Conservation (phyloP, 2,329 filamentous ascomycete genomes). For the Aspergillus proliferans region DNA sequence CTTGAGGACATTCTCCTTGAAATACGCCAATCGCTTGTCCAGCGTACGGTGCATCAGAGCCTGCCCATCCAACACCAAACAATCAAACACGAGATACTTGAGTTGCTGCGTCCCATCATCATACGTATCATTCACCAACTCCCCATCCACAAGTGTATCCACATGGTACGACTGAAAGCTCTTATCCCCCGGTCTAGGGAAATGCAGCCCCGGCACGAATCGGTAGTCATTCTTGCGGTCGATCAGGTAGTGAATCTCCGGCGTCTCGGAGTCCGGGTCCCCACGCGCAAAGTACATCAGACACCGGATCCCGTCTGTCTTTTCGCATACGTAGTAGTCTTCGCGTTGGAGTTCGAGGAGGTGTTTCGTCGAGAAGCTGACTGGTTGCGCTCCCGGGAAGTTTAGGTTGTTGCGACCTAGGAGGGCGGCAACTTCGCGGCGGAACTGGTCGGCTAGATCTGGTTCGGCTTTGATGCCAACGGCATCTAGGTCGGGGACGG, state of each 20-base stretch:
- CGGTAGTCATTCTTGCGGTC: slow-evolving; percentile 98
- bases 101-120: slow-evolving; percentile 62
- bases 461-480: slow-evolving; percentile 58
- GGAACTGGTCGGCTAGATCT: slow-evolving; percentile 57
- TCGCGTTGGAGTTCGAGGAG: slow-evolving; percentile 71
- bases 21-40: slow-evolving; percentile 83
- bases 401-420: slow-evolving; percentile 61
- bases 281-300: slow-evolving; percentile 74
- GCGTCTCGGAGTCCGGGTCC: slow-evolving; percentile 49
- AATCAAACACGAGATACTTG: slow-evolving; percentile 90
- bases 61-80: slow-evolving; percentile 71
- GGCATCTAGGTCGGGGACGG: slow-evolving; percentile 37
- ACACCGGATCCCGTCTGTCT: slow-evolving; percentile 93
- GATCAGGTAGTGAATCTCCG: slow-evolving; percentile 82
- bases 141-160: slow-evolving; percentile 81
- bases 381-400: slow-evolving; percentile 90
- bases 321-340: slow-evolving; percentile 98
- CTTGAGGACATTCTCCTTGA: slow-evolving; percentile 71
- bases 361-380: slow-evolving; percentile 80
- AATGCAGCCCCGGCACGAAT: slow-evolving; percentile 72
- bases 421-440: slow-evolving; percentile 66
- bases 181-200: slow-evolving; percentile 63
- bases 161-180: slow-evolving; percentile 62
- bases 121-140: slow-evolving; percentile 80
- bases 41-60: slow-evolving; percentile 71